Base-by-base conservation (phyloP, 768 basidiomycete species). In the Dioszegia aurantiaca region DNA sequence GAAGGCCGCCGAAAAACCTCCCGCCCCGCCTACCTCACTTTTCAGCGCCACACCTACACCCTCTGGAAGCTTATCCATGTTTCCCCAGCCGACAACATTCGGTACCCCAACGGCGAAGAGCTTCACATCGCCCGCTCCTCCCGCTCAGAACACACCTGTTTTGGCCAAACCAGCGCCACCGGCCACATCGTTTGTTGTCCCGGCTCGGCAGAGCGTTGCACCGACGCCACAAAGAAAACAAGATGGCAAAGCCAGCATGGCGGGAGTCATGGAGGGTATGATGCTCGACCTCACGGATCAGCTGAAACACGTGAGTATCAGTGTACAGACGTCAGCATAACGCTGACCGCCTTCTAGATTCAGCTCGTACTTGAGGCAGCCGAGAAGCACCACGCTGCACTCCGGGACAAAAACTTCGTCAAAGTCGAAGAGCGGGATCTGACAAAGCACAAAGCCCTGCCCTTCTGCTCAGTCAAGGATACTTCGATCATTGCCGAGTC, bases 381-480 rank as follows among this genome's bases (percentile, higher is more conserved):
- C 6, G 77, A 66, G 16, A 70, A 77, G 40, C 80, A 76, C 61
- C 75, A 77, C 65, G 11, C 40, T 6, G 59, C 63, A 10, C 56
- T 69, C 27, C 44, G 55, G n/a, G 55, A 46, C 0, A 45, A 60
- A 36, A 26, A 30, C 11, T 56, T 70, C 17, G 63, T 58, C 8
- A 80, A 80, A 41, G 73, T 82, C 42, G 76, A 77, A 19, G 79
- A 80, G 27, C 48, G 70, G 2, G 65, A 88, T 48, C 80, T 82
- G 14, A 84, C 85, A 52, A 63, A 88, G 41, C 85, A 86, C 59
- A 84, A 82, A 56, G 81, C 81, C 55, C 78, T 89, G 74, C 79
- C 71, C 3, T 64, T 73, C 52, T 64, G 68, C 11, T 54, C 63
- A 4, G 36, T 90, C 3, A 86, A 85, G 78, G 84, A 88, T 86